Evolutionary conservation across 179 eudicot genomes (phyloP), one percentile per base, ranked within the genome.

Genomic region (Nepenthes alata): DNA sequence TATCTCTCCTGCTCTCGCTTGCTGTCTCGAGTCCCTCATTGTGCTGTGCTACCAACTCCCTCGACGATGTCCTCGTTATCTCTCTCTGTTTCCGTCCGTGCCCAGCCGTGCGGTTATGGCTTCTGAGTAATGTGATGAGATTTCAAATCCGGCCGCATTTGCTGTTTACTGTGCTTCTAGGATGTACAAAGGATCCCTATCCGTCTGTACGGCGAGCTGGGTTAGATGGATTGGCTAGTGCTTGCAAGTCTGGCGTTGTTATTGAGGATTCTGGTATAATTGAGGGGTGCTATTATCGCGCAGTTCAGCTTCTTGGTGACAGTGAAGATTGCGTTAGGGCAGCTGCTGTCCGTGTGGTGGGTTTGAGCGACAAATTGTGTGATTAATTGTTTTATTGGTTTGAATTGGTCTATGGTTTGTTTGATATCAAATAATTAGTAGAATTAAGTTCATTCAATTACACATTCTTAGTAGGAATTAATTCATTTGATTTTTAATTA

Each of bases 151-250:
- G 78, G 59, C 83, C 88, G 11, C 72, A 74, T 58, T 70, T 85
- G 70, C 63, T 91, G 75, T 39, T 90, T 10, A 75, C 90, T 9
- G 73, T 88, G 9, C 39, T 85, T 3, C 55, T 91, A 53, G 97
- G 97, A 72, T 88, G 84, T 70, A 80, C 85, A 6, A 81, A 79
- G 77, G 97, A 91, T 55, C 96, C 96, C 1, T 85, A 75, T 68
- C 96, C 97, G 1, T 64, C 62, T 45, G 80, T 89, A 6, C 70
- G 97, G 60, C 58, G 52, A 49, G 81, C 78, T 36, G 85, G 96
- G 2, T 56, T 89, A 69, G 70, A 72, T 51, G 95, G 86, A 6
- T 81, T 85, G 71, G 71, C 73, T 37, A 14, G 60, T 52, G 60
- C 80, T 79, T 72, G 80, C 44, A 61, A 62, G 47, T 70, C 64